A percentile compares a stretch with the other conserved stretches of the same genome.
Conservation (phyloP, 441 rosid species). For the Pelargonium citronellum region DNA sequence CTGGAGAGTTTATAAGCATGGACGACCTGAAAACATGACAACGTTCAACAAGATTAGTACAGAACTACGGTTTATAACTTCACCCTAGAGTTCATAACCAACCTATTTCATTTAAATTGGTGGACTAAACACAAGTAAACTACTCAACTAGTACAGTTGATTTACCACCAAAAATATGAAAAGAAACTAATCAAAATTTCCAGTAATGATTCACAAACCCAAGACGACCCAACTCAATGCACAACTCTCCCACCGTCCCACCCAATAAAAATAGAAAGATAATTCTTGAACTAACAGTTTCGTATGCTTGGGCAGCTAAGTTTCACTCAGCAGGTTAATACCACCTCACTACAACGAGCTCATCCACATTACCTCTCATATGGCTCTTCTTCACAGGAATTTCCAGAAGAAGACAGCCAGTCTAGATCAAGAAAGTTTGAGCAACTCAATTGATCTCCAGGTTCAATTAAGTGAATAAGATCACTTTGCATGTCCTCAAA, state of each 20-base stretch:
- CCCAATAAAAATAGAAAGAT: not conserved
- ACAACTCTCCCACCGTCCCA: not conserved
- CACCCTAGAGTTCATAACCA: not conserved
- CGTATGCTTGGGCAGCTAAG: not conserved
- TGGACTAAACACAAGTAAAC: not conserved
- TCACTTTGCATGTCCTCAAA: conserved; percentile 59
- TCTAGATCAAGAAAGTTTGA: conserved; percentile 86
- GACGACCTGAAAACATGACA: conserved; percentile 47
- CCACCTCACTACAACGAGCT: not conserved
- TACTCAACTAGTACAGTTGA: not conserved
- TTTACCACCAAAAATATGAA: not conserved
- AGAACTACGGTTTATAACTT: no score
- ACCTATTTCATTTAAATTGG: not conserved
- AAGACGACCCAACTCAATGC: not conserved
- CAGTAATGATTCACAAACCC: not conserved
- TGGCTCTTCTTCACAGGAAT: conserved; percentile 62
- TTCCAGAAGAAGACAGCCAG: conserved; percentile 81
- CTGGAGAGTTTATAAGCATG: conserved; percentile 42
- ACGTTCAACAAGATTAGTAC: conserved; percentile 6
- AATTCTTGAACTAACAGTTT: not conserved
- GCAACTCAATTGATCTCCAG: conserved; percentile 47
- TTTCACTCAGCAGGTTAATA: not conserved
- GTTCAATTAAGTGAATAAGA: conserved; percentile 46
- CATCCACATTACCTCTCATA: conserved; percentile 54
- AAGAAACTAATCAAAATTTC: not conserved